A percentile compares a stretch with the other conserved stretches of the same genome.
phyloP scores from a whole-genome alignment of 2,329 filamentous ascomycete species.

The Epichloe sylvatica region DNA sequence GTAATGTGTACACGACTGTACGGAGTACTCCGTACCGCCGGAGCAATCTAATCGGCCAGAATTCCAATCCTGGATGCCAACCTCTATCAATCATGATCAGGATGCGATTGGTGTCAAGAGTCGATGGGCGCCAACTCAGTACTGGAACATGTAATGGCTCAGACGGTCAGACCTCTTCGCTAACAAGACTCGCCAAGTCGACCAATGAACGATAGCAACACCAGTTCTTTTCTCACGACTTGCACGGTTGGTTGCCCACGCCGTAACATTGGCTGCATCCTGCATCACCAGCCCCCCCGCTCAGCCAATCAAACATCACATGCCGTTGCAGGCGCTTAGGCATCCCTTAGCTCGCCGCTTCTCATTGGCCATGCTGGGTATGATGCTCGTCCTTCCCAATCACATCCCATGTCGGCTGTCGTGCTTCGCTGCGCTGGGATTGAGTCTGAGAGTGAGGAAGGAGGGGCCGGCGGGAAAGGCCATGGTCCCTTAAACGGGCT shows the following conservation, averaged over 20 bases:
- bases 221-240: too few species aligned
- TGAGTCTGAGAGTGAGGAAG: neutral
- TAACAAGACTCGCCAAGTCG: too few species aligned
- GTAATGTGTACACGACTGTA: too few species aligned
- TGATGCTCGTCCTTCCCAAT: conserved; percentile 3
- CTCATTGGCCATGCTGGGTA: conserved; percentile 14
- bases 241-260: too few species aligned
- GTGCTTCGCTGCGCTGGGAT: neutral
- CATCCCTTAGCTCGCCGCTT: conserved; percentile 7
- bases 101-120: neutral
- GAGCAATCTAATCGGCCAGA: too few species aligned
- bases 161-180: too few species aligned
- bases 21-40: too few species aligned
- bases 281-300: conserved; percentile 8
- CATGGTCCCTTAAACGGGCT: conserved; percentile 4
- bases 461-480: neutral
- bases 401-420: conserved; percentile 8
- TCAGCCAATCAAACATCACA: conserved; percentile 15
- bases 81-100: neutral
- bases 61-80: too few species aligned
- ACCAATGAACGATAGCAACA: too few species aligned
- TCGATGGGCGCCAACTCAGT: too few species aligned
- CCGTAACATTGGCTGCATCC: conserved; percentile 12
- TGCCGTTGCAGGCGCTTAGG: conserved; percentile 21
- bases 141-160: too few species aligned